These are phyloP conservation scores for Larix kaempferi DNA, from an alignment of 75 land plant genomes.

Conservation along the genomic window DNA sequence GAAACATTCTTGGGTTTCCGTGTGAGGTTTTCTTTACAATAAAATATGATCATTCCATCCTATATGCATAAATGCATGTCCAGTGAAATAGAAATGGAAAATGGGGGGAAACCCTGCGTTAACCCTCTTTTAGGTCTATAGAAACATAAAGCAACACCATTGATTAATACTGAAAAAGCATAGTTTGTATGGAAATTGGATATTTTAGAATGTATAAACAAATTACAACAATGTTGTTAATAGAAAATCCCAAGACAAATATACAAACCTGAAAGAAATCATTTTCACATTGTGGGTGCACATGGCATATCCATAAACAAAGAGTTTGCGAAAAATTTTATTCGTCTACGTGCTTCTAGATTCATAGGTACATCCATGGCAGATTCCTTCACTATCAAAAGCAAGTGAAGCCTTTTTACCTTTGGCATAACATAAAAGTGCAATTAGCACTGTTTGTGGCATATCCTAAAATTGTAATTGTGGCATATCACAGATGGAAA, in stretches of 20 bases:
- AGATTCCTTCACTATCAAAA: constrained; percentile 55
- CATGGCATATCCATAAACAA: constrained; percentile 66
- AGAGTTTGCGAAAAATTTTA: constrained; percentile 62
- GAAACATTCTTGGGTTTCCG: too few relatives aligned
- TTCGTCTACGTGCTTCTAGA: constrained; percentile 62
- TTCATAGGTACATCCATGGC: constrained; percentile 64
- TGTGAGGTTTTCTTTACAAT: neutral
- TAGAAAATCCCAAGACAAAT: neutral
- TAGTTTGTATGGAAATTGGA: neutral
- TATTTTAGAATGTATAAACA: neutral
- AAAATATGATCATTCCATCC: neutral
- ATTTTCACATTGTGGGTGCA: constrained; percentile 56
- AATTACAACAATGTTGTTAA: constrained; percentile 6
- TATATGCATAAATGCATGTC: neutral
- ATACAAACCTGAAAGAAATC: constrained; percentile 57
- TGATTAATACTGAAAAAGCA: too few relatives aligned
- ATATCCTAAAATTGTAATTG: neutral
- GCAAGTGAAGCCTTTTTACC: constrained; percentile 51
- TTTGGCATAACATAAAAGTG: constrained; percentile 7
- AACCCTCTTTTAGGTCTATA: too few relatives aligned
- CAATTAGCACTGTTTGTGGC: constrained; percentile 11
- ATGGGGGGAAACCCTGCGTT: too few relatives aligned
- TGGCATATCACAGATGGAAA: constrained; percentile 27
- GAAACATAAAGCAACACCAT: too few relatives aligned
- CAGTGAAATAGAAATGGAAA: neutral